Evolutionary conservation across 2,329 filamentous ascomycete species (phyloP).

Genomic region (Penicillium sp.): DNA sequence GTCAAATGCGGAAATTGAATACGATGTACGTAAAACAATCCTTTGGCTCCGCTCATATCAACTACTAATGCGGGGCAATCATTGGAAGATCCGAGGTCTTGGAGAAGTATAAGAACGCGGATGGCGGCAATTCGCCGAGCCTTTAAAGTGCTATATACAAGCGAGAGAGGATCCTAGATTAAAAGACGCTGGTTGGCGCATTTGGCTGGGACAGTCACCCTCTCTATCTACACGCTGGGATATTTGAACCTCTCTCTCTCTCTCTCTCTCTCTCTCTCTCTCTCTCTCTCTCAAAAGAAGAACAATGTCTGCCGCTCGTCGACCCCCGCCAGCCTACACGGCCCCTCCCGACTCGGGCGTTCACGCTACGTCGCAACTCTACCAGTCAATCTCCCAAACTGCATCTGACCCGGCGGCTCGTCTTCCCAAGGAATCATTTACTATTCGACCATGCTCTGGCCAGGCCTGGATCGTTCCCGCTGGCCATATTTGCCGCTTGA

Average conservation of each 20-base stretch:
- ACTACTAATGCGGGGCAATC: slow-evolving; percentile 11
- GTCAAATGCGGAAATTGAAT: neutral
- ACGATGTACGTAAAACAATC: slow-evolving; percentile 2
- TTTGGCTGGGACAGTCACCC: neutral
- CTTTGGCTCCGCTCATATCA: neutral
- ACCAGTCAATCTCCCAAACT: slow-evolving; percentile 42
- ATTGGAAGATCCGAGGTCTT: neutral
- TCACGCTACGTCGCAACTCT: slow-evolving; percentile 41
- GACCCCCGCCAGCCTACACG: slow-evolving; percentile 45
- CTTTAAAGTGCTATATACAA: too few species aligned
- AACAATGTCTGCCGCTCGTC: slow-evolving; percentile 33
- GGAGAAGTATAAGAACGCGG: neutral
- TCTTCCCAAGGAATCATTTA: slow-evolving; percentile 53
- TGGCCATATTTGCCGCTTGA: slow-evolving; percentile 72
- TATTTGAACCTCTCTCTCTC: neutral
- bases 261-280: neutral
- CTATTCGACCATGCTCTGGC: slow-evolving; percentile 73
- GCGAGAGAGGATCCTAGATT: neutral
- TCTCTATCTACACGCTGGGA: neutral
- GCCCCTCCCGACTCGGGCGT: slow-evolving; percentile 40
- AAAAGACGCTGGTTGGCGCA: neutral
- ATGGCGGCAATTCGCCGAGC: neutral
- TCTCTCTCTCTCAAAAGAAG: neutral
- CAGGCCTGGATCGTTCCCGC: slow-evolving; percentile 72
- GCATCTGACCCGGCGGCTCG: slow-evolving; percentile 35